Evolutionary conservation across 1,284 basidiomycete genomes (phyloP), one percentile per base, ranked within the genome.

Genomic region (Tilletiaria anomala): DNA sequence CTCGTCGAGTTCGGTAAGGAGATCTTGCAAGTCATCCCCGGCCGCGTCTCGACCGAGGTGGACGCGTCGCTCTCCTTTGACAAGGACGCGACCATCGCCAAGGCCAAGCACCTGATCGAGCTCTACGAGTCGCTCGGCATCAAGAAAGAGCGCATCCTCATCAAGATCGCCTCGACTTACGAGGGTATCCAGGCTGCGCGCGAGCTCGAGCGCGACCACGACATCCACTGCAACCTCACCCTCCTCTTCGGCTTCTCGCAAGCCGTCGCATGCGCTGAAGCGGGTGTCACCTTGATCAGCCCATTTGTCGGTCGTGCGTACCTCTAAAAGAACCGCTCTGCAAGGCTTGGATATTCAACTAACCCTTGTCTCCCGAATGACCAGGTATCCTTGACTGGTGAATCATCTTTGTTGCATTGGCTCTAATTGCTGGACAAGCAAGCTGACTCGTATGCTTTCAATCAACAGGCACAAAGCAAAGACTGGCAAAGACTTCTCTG

Each of bases 101-200:
- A 91, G 78, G 66, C 66, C 37, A 51, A 81, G 72, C 78, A 91
- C 69, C 78, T 97, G 63, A 96, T 97, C 63, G 78, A 78, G 26
- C 80, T 97, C 50, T 99, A 99, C 76, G 77, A 91, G 46, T 82
- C 80, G 24, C 70, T 85, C 50, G 91, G 91, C 51, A 78, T 97
- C 72, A 73, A 77, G 69, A 86, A 84, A 72, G 88, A 96, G 48
- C 86, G 91, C 50, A 54, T 68, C 16, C 75, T 97, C 61, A 94
- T 97, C 80, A 97, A 97, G 76, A 93, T 99, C 61, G 91, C 91
- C 22, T 93, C 91, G 31, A 93, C 89, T 40, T 99, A 86, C 85
- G 91, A 96, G 72, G 93, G 91, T 72, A 97, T 97, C 73, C 91
- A 96, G 72, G 91, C 91, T 53, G 91, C 91, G 37, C 79, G 86